Evolutionary conservation across 164 flowering plant genomes (phyloP), one percentile per base, ranked within the genome.

Genomic region (Chimonanthus praecox): DNA sequence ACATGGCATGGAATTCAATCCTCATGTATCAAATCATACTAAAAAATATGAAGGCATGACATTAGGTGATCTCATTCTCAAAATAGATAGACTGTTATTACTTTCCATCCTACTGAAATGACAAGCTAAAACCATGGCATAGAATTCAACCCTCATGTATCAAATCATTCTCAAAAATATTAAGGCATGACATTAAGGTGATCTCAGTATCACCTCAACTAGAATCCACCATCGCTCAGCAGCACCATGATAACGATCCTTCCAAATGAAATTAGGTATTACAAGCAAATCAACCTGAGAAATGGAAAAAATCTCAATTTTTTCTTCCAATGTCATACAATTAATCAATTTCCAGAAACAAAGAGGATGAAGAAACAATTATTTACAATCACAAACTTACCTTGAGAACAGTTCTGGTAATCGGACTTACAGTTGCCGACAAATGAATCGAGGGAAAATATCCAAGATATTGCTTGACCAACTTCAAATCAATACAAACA

Each of bases 331-430:
- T 33, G 46, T 63, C 58, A 60, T 51, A 46, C 49, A 7, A 47
- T 13, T 47, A 71, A 73, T 13, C 15, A 71, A 73, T n/a, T 3
- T 62, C 21, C 43, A 71, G 73, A 20, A 15, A 47, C 21, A n/a
- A 47, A 44, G 18, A 11, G 44, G 9, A 46, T 71, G 13, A 10
- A 45, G 7, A 66, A 8, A 44, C n/a, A 45, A 5, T 58, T 7
- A 21, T 7, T 6, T n/a, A 71, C 33, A 46, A 50, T 58, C 18
- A 45, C 43, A 49, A 48, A 47, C 65, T 69, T 75, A 96, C 99
- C 98, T 94, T 96, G 74, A 96, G 81, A 72, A 96, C 99, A 64
- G 99, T 96, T 82, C 99, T 91, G 49, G 99, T 96, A 62, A 96
- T 96, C 65, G 99, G 99, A 81, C 99, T 96, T 43, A 96, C 88